Evolutionary conservation across 2,329 filamentous ascomycete genomes (phyloP).

Genomic region (Exophiala xenobiotica): DNA sequence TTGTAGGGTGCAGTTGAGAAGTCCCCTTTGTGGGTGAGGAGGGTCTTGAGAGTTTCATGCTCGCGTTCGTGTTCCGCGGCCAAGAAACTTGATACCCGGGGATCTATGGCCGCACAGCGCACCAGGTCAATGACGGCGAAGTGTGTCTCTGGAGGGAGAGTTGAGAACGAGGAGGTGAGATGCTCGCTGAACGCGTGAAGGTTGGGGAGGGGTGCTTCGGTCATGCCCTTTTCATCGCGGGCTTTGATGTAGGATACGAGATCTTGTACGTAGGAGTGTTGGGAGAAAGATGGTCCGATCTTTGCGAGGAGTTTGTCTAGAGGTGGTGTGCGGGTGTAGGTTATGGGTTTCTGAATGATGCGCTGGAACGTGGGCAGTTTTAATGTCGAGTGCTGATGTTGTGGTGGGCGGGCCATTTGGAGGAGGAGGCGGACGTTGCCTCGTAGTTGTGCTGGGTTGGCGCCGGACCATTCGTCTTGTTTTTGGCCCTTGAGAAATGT

Average conservation of each 20-base stretch:
- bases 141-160: slow-evolving; percentile 62
- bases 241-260: slow-evolving; percentile 71
- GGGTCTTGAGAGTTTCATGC: slow-evolving; percentile 50
- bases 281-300: slow-evolving; percentile 61
- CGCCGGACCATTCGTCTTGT: slow-evolving; percentile 77
- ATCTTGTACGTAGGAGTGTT: slow-evolving; percentile 59
- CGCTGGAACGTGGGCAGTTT: slow-evolving; percentile 69
- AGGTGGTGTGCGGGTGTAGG: slow-evolving; percentile 76
- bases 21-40: slow-evolving; percentile 51
- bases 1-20: slow-evolving; percentile 69
- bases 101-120: slow-evolving; percentile 72
- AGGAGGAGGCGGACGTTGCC: slow-evolving; percentile 72
- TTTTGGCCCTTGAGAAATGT: slow-evolving; percentile 76
- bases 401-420: slow-evolving; percentile 66
- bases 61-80: slow-evolving; percentile 68
- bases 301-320: slow-evolving; percentile 79
- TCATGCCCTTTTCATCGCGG: slow-evolving; percentile 48
- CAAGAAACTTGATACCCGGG: slow-evolving; percentile 76
- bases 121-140: slow-evolving; percentile 87
- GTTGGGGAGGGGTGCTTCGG: slow-evolving; percentile 69
- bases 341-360: slow-evolving; percentile 64
- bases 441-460: slow-evolving; percentile 65
- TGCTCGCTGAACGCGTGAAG: slow-evolving; percentile 64
- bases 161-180: slow-evolving; percentile 55
- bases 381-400: slow-evolving; percentile 72